Evolutionary conservation across 306 rosid species (phyloP).

Genomic region (Acmispon strigosus): DNA sequence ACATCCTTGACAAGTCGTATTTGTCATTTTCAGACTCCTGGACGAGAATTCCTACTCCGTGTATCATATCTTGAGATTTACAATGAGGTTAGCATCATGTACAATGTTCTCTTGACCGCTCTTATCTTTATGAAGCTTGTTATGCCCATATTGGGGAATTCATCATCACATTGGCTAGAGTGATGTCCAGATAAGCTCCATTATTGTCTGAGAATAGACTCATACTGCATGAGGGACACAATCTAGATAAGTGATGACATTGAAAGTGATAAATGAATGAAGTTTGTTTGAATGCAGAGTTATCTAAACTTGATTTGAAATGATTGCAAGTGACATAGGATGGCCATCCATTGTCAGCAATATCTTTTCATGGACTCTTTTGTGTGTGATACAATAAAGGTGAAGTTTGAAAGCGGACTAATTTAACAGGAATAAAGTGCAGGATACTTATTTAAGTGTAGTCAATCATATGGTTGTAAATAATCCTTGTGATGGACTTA

Average conservation of each 20-base stretch:
- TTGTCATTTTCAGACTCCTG: conserved; percentile 59
- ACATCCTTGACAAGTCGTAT: conserved; percentile 1
- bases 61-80: conserved; percentile 87
- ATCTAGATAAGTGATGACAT: not conserved
- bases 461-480: not conserved
- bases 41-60: conserved; percentile 78
- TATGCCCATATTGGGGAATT: not conserved
- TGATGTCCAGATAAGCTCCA: not conserved
- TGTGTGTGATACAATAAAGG: not conserved
- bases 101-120: not conserved
- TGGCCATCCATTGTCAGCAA: not conserved
- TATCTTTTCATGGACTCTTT: not conserved
- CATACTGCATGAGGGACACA: not conserved
- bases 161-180: not conserved
- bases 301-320: not conserved
- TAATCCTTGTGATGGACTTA: not conserved
- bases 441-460: not conserved
- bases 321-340: not conserved
- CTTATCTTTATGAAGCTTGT: not conserved
- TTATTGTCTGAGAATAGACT: not conserved
- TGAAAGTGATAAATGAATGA: not conserved
- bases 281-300: not conserved
- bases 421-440: not conserved
- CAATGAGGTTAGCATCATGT: conserved; percentile 63
- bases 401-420: not conserved